Base-by-base conservation (phyloP, 148 eudicot genomes). In the Chenopodium berlandieri region DNA sequence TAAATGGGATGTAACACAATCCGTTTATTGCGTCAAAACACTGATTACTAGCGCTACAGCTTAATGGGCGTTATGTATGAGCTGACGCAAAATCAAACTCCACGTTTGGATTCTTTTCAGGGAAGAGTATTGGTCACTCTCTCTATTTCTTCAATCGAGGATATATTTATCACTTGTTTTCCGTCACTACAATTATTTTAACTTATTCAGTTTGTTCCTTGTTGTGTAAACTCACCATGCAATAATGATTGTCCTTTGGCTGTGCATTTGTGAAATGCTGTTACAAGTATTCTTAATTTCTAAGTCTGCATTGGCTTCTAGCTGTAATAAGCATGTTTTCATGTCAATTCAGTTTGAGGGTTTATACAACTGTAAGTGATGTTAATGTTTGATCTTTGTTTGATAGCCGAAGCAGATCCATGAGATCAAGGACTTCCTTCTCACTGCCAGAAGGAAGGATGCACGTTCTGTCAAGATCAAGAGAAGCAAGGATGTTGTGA, bases 391-490 rank as follows among this genome's bases (percentile, higher is more conserved):
- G 1, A 1, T 73, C 16, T 31, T 27, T 20, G 0, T 34, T 75
- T 71, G 2, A n/a, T 83, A 88, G 90, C 90, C 90, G 54, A 89
- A 89, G 90, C 91, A 87, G 84, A 87, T 89, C 73, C 90, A 87
- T 34, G 91, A 89, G 83, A 89, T 89, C 82, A 89, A 89, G 86
- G 91, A 89, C 85, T 89, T 89, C 83, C 91, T 89, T 79, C 90
- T 89, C 8, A 89, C 91, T 1, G 90, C 91, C 31, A 86, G 90
- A 79, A 89, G 91, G 86, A 89, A 89, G 80, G 91, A 89, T 88
- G 91, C 91, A 12, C 80, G 89, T 2, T 89, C 89, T 0, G 88
- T 89, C 50, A 89, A 89, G 75, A 89, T 89, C 46, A 88, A 89
- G 86, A 87, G 83, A 44, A 83, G 90, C 85, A 89, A 84, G 81